A percentile compares a stretch with the other conserved stretches of the same genome.
Conservation (phyloP, 257 asterid species). For the Petunia secreta region DNA sequence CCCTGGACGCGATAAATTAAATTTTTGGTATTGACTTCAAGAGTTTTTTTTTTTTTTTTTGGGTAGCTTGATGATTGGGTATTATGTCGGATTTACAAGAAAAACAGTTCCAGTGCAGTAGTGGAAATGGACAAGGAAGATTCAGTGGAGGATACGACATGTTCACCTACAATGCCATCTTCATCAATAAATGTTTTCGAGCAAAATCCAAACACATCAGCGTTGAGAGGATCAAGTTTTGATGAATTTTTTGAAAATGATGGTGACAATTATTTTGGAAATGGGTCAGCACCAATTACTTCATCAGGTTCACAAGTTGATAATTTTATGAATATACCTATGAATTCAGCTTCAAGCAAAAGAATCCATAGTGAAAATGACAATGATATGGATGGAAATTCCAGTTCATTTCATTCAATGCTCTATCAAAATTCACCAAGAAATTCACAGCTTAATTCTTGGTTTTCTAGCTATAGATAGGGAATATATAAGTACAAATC, state of each 20-base stretch:
- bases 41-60: not conserved
- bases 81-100: slow-evolving; percentile 54
- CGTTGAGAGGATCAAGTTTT: not conserved
- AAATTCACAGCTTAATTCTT: not conserved
- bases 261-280: too few relatives aligned
- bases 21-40: not conserved
- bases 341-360: too few relatives aligned
- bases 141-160: slow-evolving; percentile 26
- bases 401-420: not conserved
- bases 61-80: slow-evolving; percentile 58
- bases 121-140: slow-evolving; percentile 26
- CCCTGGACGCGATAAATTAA: not conserved
- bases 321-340: not conserved
- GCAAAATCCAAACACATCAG: not conserved
- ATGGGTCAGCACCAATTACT: too few relatives aligned
- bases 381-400: too few relatives aligned
- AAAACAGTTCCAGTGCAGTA: slow-evolving; percentile 30
- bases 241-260: not conserved
- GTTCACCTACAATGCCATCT: slow-evolving; percentile 19
- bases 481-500: not conserved
- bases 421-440: not conserved
- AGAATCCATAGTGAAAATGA: not conserved
- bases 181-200: not conserved
- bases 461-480: not conserved
- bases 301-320: too few relatives aligned